A percentile compares a stretch with the other conserved stretches of the same genome.
Conservation (phyloP, 2,329 filamentous ascomycete species). For the Neonectria ditissima region DNA sequence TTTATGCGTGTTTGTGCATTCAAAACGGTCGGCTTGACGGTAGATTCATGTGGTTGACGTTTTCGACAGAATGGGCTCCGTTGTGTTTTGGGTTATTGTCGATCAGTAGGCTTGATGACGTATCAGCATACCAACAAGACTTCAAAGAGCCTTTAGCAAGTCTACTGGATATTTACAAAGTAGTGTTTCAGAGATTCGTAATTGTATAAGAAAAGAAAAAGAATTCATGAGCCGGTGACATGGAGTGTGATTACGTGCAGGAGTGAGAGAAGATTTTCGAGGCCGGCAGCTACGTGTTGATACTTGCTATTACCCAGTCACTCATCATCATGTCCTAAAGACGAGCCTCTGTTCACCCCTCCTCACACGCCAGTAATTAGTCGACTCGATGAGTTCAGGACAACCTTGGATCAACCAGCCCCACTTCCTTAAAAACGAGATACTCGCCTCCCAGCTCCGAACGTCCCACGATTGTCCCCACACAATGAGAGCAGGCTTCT, state of each 20-base stretch:
- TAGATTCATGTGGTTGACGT: neutral
- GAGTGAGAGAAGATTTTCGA: neutral
- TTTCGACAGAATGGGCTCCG: neutral
- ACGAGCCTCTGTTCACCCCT: slow-evolving; percentile 21
- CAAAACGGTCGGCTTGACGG: neutral
- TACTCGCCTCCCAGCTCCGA: slow-evolving; percentile 59
- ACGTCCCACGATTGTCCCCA: slow-evolving; percentile 61
- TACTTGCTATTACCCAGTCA: neutral
- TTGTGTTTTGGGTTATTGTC: neutral
- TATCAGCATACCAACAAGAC: neutral
- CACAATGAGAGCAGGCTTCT: slow-evolving; percentile 51
- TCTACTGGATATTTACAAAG: neutral
- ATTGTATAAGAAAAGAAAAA: neutral
- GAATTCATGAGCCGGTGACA: neutral
- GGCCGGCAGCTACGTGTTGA: too few species aligned
- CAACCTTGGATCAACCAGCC: slow-evolving; percentile 51
- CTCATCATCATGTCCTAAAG: neutral
- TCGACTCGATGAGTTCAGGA: slow-evolving; percentile 49
- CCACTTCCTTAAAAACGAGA: slow-evolving; percentile 59
- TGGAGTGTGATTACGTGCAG: neutral
- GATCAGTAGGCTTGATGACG: neutral
- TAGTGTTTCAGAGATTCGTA: too few species aligned
- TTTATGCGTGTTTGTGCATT: slow-evolving; percentile 10
- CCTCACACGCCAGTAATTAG: slow-evolving; percentile 49
- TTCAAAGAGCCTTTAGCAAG: neutral